Evolutionary conservation across 129 eudicot species (phyloP), one percentile per base, ranked within the genome.

Genomic region (Deinandra increscens): DNA sequence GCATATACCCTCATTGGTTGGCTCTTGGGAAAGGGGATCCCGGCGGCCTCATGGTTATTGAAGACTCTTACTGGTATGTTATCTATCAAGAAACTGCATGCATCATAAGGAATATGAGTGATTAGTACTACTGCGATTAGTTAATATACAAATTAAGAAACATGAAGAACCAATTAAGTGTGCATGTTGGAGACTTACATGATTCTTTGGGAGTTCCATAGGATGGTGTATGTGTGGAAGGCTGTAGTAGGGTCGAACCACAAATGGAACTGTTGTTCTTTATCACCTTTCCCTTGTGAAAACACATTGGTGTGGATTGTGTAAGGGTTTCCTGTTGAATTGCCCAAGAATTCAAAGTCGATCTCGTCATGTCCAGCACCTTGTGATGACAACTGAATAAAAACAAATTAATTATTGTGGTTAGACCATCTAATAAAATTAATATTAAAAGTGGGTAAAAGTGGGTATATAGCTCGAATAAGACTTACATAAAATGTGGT

Each of bases 161-260:
- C 14, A 22, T 10, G 4, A 10, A 0, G 22, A 54, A 22, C 20
- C 60, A n/a, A 22, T 3, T 4, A 22, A 55, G 1, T 9, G n/a
- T 55, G 10, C 23, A 34, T n/a, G 64, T 1, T 14, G 64, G 19
- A n/a, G 15, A 39, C n/a, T n/a, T n/a, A n/a, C n/a, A n/a, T n/a
- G n/a, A n/a, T n/a, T n/a, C n/a, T n/a, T n/a, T n/a, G n/a, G 38
- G 71, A n/a, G 70, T 81, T 81, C 84, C 81, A 81, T 17, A 80
- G 60, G 51, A 80, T 75, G 19, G 84, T 45, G 66, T n/a, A n/a
- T n/a, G n/a, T n/a, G n/a, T n/a, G n/a, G n/a, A n/a, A n/a, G n/a
- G n/a, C n/a, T n/a, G n/a, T 80, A 49, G 78, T 78, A 3, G 82
- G 82, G 49, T 72, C 78, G 12, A 78, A 78, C 78, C 78, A 78